phyloP scores from a whole-genome alignment of 768 basidiomycete species.

The Hemileccinum impolitum region DNA sequence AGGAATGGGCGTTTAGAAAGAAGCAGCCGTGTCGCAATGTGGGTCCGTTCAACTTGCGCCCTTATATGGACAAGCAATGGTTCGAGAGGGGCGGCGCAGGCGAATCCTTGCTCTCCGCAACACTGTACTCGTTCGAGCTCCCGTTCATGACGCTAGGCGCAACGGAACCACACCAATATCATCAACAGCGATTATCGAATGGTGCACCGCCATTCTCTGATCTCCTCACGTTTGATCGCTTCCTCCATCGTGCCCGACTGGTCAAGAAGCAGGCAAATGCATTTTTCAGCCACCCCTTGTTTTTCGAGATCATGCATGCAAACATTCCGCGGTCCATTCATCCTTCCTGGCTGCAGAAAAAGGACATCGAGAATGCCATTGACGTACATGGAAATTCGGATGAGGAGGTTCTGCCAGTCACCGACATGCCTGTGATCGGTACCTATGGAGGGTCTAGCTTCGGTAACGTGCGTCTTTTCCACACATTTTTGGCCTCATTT shows the following conservation, averaged over 20 bases:
- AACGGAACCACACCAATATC: neutral
- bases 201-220: slow-evolving; percentile 37
- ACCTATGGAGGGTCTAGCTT: slow-evolving; percentile 17
- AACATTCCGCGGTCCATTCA: neutral
- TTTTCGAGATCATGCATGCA: slow-evolving; percentile 38
- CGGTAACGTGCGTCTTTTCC: slow-evolving; percentile 26
- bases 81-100: slow-evolving; percentile 40
- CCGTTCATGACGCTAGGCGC: slow-evolving; percentile 46
- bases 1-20: slow-evolving; percentile 52
- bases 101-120: slow-evolving; percentile 44
- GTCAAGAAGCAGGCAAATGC: slow-evolving; percentile 36
- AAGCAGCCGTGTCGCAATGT: slow-evolving; percentile 47
- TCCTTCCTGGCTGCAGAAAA: slow-evolving; percentile 20
- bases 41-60: slow-evolving; percentile 51
- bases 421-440: slow-evolving; percentile 2
- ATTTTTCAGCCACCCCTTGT: slow-evolving; percentile 42
- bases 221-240: slow-evolving; percentile 44
- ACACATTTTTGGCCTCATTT: neutral
- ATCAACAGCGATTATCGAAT: neutral
- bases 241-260: slow-evolving; percentile 39
- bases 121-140: slow-evolving; percentile 41
- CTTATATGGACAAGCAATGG: slow-evolving; percentile 48
- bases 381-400: neutral
- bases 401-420: slow-evolving; percentile 1
- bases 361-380: neutral